Conservation (phyloP, 1,284 basidiomycete species). For the Pascua sp. region DNA sequence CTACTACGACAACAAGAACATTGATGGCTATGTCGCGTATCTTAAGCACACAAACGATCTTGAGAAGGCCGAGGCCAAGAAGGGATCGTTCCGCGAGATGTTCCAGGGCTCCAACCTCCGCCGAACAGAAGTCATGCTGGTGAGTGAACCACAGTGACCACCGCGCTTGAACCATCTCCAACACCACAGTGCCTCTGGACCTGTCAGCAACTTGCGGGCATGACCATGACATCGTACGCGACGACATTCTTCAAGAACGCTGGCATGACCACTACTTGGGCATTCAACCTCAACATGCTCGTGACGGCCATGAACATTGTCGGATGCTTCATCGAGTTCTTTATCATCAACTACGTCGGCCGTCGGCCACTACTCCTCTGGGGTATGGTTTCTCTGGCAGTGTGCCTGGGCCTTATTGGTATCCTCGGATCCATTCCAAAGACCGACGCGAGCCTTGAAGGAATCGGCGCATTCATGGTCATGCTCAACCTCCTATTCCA, state of each 20-base stretch:
- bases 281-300: slow-evolving; percentile 8
- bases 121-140: slow-evolving; percentile 47
- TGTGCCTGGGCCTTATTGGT: slow-evolving; percentile 25
- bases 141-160: slow-evolving; percentile 12
- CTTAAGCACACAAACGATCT: slow-evolving; percentile 22
- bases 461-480: slow-evolving; percentile 32
- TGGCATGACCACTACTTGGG: slow-evolving; percentile 34
- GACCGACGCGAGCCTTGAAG: slow-evolving; percentile 4
- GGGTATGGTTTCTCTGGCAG: slow-evolving; percentile 46
- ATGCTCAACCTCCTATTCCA: slow-evolving; percentile 26
- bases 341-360: slow-evolving; percentile 41
- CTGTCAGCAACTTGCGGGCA: neutral
- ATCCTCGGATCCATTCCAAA: slow-evolving; percentile 31
- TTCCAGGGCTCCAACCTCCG: slow-evolving; percentile 49
- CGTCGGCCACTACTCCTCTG: slow-evolving; percentile 50
- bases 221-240: slow-evolving; percentile 9
- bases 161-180: slow-evolving; percentile 3
- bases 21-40: slow-evolving; percentile 42
- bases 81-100: slow-evolving; percentile 50
- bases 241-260: slow-evolving; percentile 26
- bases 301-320: slow-evolving; percentile 36
- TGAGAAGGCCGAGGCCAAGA: slow-evolving; percentile 25
- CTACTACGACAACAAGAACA: slow-evolving; percentile 31
- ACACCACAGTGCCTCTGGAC: slow-evolving; percentile 1
- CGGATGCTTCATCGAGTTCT: slow-evolving; percentile 27